Evolutionary conservation across 1,284 basidiomycete genomes (phyloP).

Genomic region (Singerocomus rubriflavus): DNA sequence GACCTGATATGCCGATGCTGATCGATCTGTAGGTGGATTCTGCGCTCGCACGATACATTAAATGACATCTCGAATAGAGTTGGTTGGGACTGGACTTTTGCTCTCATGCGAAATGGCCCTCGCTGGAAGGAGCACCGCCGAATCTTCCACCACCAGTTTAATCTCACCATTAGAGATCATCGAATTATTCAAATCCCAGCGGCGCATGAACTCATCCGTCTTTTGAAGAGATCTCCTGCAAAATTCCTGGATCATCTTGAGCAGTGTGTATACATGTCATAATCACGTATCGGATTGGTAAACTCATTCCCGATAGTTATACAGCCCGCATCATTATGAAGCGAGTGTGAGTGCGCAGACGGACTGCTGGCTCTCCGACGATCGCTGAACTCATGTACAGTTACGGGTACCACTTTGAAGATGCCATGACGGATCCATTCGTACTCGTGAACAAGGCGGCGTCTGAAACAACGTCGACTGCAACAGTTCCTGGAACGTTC

Average conservation of each 20-base stretch:
- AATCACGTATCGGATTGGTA: neutral
- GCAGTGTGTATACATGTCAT: neutral
- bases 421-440: conserved; percentile 5
- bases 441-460: conserved; percentile 7
- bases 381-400: neutral
- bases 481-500: conserved; percentile 5
- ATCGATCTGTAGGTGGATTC: conserved; percentile 3
- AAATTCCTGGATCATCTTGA: conserved; percentile 7
- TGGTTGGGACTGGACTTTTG: conserved; percentile 8
- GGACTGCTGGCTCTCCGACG: neutral
- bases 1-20: conserved; percentile 6
- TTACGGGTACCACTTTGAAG: conserved; percentile 4
- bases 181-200: conserved; percentile 2
- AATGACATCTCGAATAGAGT: neutral
- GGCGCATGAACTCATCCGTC: neutral
- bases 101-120: conserved; percentile 3
- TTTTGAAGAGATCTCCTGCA: neutral
- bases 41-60: neutral
- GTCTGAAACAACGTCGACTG: conserved; percentile 3
- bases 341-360: conserved; percentile 1
- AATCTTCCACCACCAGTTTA: conserved; percentile 4
- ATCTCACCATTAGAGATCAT: conserved; percentile 6
- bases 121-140: conserved; percentile 6
- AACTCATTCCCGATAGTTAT: neutral
- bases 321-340: conserved; percentile 8